Evolutionary conservation across 2,329 filamentous ascomycete genomes (phyloP), one percentile per base, ranked within the genome.

Genomic region (Coniochaeta sp.): DNA sequence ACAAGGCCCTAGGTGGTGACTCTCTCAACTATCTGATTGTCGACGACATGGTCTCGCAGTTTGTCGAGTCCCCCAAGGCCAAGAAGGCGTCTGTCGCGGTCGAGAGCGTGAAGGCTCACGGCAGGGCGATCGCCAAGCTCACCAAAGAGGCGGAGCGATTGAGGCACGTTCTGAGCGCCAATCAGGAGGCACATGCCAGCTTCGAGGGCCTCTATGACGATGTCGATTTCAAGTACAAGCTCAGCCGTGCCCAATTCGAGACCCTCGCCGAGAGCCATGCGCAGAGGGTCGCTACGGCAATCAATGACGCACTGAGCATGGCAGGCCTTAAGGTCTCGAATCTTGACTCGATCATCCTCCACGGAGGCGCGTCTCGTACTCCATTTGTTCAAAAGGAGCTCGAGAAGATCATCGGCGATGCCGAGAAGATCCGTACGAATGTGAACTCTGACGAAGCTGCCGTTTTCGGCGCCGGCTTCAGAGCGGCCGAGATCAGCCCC

Each of bases 401-500:
- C 17, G 92, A 97, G 76, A 84, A 86, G 63, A 75, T 90, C 50
- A 83, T 87, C 58, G 89, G 90, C 40, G 84, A 82, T 19, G 75
- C 86, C 8, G 86, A 89, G 58, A 97, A 96, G 79, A 81, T 99
- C 62, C 89, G 92, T 65, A 89, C 88, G 70, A 99, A 96, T 68
- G 95, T 99, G 71, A 99, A 99, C 77, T 90, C 93, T 12, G 95
- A 99, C 69, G 95, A 99, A 76, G 89, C 95, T 26, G 95, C 95
- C 58, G 95, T 96, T 11, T 96, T 98, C 73, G 95, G 95, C 67
- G 93, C 95, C 60, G 93, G 89, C 31, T 98, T 99, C 81, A 91
- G 93, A 71, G 95, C 91, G 58, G 95, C 95, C 58, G 87, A 91
- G 67, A 82, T 99, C 61, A 97, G 91, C 76, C 92, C 93, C 44